Evolutionary conservation across 1,284 basidiomycete species (phyloP).

Genomic region (Pyrrhoderma lamaoense): DNA sequence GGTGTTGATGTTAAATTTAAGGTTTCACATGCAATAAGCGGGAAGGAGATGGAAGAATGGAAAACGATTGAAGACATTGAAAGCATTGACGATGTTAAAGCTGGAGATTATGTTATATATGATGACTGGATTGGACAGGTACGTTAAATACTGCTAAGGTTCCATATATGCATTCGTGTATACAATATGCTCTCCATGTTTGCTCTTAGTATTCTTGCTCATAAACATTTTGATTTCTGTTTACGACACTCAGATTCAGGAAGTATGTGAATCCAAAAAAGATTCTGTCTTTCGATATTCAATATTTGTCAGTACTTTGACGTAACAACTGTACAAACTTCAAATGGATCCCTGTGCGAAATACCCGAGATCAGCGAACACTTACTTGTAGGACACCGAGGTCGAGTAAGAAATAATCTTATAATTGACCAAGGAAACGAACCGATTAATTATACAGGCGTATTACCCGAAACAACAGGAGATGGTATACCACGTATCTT

Average conservation of each 20-base stretch:
- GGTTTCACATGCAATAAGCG: neutral
- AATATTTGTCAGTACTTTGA: constrained; percentile 63
- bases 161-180: constrained; percentile 17
- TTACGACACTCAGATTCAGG: neutral
- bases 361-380: constrained; percentile 72
- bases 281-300: constrained; percentile 1
- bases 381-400: constrained; percentile 64
- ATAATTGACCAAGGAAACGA: too few relatives aligned
- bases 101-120: constrained; percentile 77
- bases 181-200: too few relatives aligned
- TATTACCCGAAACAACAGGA: constrained; percentile 46
- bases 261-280: constrained; percentile 9
- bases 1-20: constrained; percentile 54
- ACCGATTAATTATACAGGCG: too few relatives aligned
- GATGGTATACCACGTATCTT: constrained; percentile 40
- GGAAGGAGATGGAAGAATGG: constrained; percentile 49
- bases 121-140: constrained; percentile 90
- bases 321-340: constrained; percentile 65
- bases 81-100: constrained; percentile 51
- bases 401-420: constrained; percentile 52
- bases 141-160: constrained; percentile 22
- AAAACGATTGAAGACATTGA: constrained; percentile 55
- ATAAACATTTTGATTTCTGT: too few relatives aligned
- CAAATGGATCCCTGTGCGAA: constrained; percentile 52
- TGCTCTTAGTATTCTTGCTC: too few relatives aligned